Evolutionary conservation across 345 rosid species (phyloP).

Genomic region (Bruguiera sexangula): DNA sequence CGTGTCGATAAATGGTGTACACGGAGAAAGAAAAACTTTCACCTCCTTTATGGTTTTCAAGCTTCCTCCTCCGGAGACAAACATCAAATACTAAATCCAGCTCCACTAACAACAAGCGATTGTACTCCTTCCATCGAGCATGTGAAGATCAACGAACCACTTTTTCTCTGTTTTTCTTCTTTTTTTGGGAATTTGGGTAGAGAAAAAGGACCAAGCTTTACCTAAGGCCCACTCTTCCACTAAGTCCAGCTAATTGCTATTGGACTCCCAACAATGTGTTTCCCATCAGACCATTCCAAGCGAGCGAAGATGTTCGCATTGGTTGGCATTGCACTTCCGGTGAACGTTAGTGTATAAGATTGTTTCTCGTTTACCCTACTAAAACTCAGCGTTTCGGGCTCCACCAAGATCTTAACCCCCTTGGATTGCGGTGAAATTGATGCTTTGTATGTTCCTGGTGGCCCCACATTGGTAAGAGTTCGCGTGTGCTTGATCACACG

Average conservation of each 20-base stretch:
- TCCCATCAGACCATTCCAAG: constrained; percentile 31
- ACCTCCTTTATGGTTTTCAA: neutral
- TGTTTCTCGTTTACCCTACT: constrained; percentile 56
- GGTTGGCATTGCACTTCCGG: constrained; percentile 40
- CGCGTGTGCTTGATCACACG: constrained; percentile 44
- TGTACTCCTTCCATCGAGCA: constrained; percentile 11
- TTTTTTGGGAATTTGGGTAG: no score
- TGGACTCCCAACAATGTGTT: constrained; percentile 25
- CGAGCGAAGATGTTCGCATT: constrained; percentile 29
- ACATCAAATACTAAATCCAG: constrained; percentile 20
- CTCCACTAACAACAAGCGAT: constrained; percentile 3
- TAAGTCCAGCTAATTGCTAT: constrained; percentile 61
- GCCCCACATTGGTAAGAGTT: constrained; percentile 27
- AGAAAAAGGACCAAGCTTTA: neutral
- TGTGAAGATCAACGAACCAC: constrained; percentile 1
- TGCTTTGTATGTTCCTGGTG: constrained; percentile 40
- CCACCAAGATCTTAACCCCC: constrained; percentile 53
- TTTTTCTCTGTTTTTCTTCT: no score
- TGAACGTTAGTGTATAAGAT: constrained; percentile 63
- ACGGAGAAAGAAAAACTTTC: constrained; percentile 17
- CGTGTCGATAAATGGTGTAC: constrained; percentile 1
- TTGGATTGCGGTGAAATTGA: constrained; percentile 34
- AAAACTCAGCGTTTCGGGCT: constrained; percentile 58
- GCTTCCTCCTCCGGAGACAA: neutral
- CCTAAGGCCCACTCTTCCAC: neutral